Percentiles rank a stretch among this genome's conserved stretches.
Conservation (phyloP, 164 flowering plant species). For the Aristolochia fimbriata region DNA sequence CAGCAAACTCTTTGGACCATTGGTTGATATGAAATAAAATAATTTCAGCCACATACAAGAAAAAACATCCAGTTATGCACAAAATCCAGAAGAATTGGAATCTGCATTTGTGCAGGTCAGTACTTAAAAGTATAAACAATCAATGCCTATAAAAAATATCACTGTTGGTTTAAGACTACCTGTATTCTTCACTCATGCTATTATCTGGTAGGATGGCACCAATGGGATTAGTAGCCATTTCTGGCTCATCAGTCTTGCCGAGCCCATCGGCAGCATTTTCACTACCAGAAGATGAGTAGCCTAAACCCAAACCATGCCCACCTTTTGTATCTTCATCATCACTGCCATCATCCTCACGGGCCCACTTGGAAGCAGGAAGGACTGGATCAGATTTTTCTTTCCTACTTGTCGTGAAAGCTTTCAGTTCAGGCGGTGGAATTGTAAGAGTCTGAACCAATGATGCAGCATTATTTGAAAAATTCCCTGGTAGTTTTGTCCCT, state of each 20-base stretch:
- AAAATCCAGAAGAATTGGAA: too few relatives aligned
- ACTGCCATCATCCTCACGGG: conserved; percentile 81
- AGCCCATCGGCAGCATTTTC: conserved; percentile 62
- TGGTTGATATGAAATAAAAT: too few relatives aligned
- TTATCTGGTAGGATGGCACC: conserved; percentile 38
- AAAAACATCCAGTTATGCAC: too few relatives aligned
- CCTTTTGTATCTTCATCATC: conserved; percentile 67
- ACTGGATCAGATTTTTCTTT: conserved; percentile 54
- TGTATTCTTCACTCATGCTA: conserved; percentile 77
- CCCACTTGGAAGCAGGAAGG: conserved; percentile 91
- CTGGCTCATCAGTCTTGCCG: conserved; percentile 36
- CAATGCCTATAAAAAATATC: too few relatives aligned
- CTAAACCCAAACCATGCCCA: conserved; percentile 50
- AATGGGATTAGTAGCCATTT: conserved; percentile 30
- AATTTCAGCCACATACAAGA: too few relatives aligned
- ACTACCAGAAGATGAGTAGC: conserved; percentile 96
- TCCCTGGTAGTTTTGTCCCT: conserved; percentile 23
- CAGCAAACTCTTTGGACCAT: too few relatives aligned
- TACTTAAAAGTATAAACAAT: too few relatives aligned
- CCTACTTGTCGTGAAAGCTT: conserved; percentile 34
- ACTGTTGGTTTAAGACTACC: conserved; percentile 24
- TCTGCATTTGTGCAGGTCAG: too few relatives aligned
- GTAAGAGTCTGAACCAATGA: conserved; percentile 32
- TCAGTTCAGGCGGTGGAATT: conserved; percentile 55
- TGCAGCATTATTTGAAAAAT: conserved; percentile 14